These are phyloP conservation scores for Annulohypoxylon stygium DNA, from an alignment of 495 filamentous ascomycete species.

Conservation along the genomic window DNA sequence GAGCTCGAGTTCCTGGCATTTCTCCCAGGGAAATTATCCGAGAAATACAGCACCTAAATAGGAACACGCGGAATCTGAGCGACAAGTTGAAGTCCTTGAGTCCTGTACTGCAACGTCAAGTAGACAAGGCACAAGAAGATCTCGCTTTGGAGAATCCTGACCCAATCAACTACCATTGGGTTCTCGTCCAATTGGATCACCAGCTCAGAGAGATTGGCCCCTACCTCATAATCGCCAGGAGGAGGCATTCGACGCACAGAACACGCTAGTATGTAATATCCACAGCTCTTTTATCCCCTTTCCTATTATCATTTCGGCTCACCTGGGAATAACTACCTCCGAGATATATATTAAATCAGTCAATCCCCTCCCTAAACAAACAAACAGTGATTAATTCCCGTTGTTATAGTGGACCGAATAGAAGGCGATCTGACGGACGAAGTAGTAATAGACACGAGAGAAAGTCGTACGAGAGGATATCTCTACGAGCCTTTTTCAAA, in stretches of 20 bases:
- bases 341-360: too few species aligned
- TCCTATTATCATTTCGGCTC: too few species aligned
- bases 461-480: slow-evolving; percentile 46
- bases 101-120: slow-evolving; percentile 48
- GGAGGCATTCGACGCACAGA: background rate
- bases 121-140: slow-evolving; percentile 50
- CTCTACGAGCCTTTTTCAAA: slow-evolving; percentile 57
- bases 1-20: slow-evolving; percentile 43
- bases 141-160: slow-evolving; percentile 41
- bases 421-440: slow-evolving; percentile 21
- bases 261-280: background rate
- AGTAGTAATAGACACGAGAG: slow-evolving; percentile 28
- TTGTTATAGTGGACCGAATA: slow-evolving; percentile 2
- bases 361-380: too few species aligned
- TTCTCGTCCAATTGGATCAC: slow-evolving; percentile 54
- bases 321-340: too few species aligned
- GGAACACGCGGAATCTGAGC: slow-evolving; percentile 22
- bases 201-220: slow-evolving; percentile 39
- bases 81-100: slow-evolving; percentile 51
- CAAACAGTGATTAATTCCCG: too few species aligned
- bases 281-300: too few species aligned
- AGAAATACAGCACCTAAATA: slow-evolving; percentile 52
- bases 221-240: background rate
- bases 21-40: slow-evolving; percentile 42
- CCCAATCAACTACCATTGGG: slow-evolving; percentile 41